phyloP scores from a whole-genome alignment of 441 rosid species.

The Gossypium davidsonii region DNA sequence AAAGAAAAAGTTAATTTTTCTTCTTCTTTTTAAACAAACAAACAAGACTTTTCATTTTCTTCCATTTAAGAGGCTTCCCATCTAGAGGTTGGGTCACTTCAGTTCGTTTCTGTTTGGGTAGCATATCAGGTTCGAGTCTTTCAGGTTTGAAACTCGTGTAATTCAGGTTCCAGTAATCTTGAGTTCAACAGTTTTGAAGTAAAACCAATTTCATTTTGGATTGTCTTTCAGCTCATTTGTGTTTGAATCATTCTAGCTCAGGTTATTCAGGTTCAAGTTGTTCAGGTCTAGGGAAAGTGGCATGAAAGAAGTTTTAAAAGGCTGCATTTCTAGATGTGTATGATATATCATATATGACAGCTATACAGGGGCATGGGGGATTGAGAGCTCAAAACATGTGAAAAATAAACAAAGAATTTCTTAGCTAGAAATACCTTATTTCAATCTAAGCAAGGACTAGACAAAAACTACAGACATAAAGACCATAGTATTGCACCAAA shows the following conservation, averaged over 20 bases:
- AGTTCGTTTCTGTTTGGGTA: neutral
- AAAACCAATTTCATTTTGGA: neutral
- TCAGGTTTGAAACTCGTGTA: neutral
- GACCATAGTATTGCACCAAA: neutral
- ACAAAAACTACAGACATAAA: neutral
- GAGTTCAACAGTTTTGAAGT: neutral
- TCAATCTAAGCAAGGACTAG: neutral
- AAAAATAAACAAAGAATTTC: neutral
- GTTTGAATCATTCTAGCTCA: neutral
- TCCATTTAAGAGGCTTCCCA: neutral
- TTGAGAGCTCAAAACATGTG: neutral
- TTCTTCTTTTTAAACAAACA: no score
- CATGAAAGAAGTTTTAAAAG: neutral
- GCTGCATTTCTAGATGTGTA: neutral
- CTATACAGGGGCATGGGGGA: neutral
- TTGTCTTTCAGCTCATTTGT: neutral
- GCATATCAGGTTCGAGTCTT: neutral
- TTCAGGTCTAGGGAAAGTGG: neutral
- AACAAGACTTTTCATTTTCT: neutral
- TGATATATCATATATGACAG: neutral
- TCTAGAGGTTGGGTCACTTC: neutral
- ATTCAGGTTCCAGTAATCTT: neutral
- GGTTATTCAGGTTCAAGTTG: neutral
- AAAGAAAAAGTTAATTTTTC: neutral
- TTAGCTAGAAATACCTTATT: neutral